phyloP scores from a whole-genome alignment of 306 rosid genomes.

The Benincasa hispida region DNA sequence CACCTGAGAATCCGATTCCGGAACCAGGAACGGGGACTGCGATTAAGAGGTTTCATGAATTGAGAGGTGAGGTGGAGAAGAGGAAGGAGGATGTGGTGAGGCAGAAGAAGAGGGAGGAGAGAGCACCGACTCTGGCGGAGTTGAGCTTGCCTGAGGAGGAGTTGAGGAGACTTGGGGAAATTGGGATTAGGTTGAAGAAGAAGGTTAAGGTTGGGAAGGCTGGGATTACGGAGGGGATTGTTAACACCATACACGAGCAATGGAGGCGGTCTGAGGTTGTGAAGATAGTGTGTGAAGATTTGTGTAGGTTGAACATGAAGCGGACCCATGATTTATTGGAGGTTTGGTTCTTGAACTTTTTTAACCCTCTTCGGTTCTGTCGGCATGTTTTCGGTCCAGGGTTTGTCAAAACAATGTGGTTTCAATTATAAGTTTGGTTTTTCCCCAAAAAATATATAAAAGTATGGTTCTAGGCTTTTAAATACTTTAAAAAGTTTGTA shows the following conservation, averaged over 20 bases:
- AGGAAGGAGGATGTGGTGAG: conserved; percentile 8
- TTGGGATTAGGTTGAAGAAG: conserved; percentile 44
- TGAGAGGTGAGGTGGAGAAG: conserved; percentile 28
- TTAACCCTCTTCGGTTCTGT: too few relatives aligned
- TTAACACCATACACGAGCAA: conserved; percentile 79
- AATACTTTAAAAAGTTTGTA: neutral
- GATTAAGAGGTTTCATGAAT: conserved; percentile 28
- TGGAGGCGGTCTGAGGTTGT: conserved; percentile 71
- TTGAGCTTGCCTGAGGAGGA: conserved; percentile 47
- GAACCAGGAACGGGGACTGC: conserved; percentile 48
- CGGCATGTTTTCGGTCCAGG: neutral
- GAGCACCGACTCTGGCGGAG: conserved; percentile 72
- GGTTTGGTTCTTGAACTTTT: conserved; percentile 27
- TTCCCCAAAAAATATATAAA: too few relatives aligned
- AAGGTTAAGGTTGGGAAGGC: conserved; percentile 76
- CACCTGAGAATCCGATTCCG: conserved; percentile 71
- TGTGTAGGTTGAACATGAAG: conserved; percentile 70
- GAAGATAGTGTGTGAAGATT: conserved; percentile 62
- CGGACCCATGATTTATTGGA: conserved; percentile 85
- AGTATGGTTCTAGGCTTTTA: neutral
- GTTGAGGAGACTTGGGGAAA: conserved; percentile 37
- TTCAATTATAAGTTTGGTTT: neutral
- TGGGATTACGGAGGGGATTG: conserved; percentile 82
- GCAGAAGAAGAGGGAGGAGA: conserved; percentile 18
- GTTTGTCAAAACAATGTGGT: neutral